Base-by-base conservation (phyloP, 225 moss, liverwort and hornwort species). In the Pseudoscleropodium purum region DNA sequence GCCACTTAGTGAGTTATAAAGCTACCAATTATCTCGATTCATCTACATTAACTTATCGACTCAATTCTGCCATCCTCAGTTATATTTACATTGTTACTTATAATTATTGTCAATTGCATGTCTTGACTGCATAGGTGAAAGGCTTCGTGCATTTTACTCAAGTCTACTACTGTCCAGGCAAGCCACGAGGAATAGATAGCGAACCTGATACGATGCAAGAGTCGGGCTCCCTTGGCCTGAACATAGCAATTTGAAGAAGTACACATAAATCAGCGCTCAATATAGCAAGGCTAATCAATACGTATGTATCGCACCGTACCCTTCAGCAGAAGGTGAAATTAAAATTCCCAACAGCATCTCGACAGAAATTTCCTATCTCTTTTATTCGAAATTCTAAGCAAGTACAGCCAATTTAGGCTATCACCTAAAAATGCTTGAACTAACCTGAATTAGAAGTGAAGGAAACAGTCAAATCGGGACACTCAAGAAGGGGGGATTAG, bases 131-230 rank as follows among this genome's bases (percentile, higher is more conserved):
- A 41, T 27, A 52, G 11, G 37, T 85, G 75, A 51, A 83, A 85
- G 54, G 27, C 69, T 47, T 72, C 37, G 31, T 78, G 31, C 64
- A 77, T 66, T 80, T 51, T 69, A 82, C 57, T 49, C 24, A 31
- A 62, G 62, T 82, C 56, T 47, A 84, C 34, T n/a, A 66, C 36
- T 83, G 62, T 79, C 27, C 16, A 61, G 30, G 15, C 54, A 79
- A 66, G 65, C 13, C 79, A 81, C 37, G 63, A 88, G 82, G 72
- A 84, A 78, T 81, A 79, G 70, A 60, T 75, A 57, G 76, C 89
- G 89, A 90, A 98, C 98, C 98, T 98, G 85, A 97, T 95, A 83
- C 97, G 96, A 89, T 97, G 97, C 91, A 99, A 93, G 62, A 99
- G 95, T 83, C 98, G 95, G 27, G 94, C 91, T 87, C 95, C 96